Conservation (phyloP, 139 green algal species). For the Pleodorina starrii region DNA sequence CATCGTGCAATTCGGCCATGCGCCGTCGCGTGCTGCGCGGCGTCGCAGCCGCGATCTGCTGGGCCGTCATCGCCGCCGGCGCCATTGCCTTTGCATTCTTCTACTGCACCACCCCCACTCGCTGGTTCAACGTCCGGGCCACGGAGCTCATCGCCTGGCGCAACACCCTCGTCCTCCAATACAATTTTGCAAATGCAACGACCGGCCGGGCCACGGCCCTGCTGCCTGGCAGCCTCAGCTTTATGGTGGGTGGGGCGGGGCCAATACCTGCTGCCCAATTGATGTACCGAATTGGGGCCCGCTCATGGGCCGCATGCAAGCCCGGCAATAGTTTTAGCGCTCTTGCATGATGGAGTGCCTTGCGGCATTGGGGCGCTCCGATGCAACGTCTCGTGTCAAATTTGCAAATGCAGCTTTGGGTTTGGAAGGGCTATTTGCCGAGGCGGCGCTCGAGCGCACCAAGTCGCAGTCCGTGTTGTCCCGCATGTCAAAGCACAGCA, state of each 20-base stretch:
- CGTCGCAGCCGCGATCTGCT: not conserved
- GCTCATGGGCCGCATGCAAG: too few species aligned
- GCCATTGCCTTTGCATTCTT: conserved; percentile 21
- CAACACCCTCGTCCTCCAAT: conserved; percentile 1
- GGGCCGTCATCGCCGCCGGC: not conserved
- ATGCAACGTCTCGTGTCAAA: too few species aligned
- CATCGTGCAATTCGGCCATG: not conserved
- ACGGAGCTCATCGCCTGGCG: conserved; percentile 20
- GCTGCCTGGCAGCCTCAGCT: conserved; percentile 29
- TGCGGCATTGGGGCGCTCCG: too few species aligned
- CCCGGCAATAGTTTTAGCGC: too few species aligned
- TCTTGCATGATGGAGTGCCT: too few species aligned
- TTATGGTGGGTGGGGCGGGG: conserved; percentile 26
- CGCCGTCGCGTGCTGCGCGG: not conserved
- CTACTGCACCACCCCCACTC: not conserved
- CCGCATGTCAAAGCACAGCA: too few species aligned
- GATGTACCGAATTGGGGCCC: too few species aligned
- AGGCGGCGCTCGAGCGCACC: too few species aligned
- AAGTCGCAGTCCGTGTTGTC: too few species aligned
- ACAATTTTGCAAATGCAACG: conserved; percentile 24
- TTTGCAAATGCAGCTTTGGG: too few species aligned
- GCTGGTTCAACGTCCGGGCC: not conserved
- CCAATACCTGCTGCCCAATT: too few species aligned
- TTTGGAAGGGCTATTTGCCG: too few species aligned
- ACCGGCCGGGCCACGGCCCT: conserved; percentile 13